Conservation (phyloP, 768 basidiomycete species). For the Podaxis sp. region DNA sequence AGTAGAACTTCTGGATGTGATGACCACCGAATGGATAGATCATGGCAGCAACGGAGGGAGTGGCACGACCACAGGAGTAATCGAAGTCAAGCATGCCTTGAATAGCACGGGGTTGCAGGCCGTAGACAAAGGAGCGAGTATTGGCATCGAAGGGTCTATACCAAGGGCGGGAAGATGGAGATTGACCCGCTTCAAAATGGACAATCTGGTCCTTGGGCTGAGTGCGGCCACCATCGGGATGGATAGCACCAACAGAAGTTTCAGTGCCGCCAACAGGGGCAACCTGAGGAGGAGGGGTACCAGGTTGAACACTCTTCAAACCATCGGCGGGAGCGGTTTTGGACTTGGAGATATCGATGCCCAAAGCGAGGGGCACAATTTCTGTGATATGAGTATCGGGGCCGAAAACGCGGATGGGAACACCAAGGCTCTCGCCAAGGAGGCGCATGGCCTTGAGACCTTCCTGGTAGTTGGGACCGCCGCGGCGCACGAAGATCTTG, state of each 20-base stretch:
- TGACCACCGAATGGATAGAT: constrained; percentile 99
- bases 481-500: constrained; percentile 96
- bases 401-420: constrained; percentile 95
- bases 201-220: constrained; percentile 90
- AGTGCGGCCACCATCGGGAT: constrained; percentile 75
- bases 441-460: constrained; percentile 96
- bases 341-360: constrained; percentile 55
- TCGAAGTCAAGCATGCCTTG: constrained; percentile 98
- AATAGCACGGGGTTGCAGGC: constrained; percentile 98
- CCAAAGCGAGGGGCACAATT: constrained; percentile 98
- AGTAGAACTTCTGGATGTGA: constrained; percentile 99
- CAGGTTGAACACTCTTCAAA: constrained; percentile 35
- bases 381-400: constrained; percentile 99
- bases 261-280: constrained; percentile 38
- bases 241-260: constrained; percentile 67
- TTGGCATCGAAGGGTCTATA: constrained; percentile 91
- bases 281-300: constrained; percentile 39
- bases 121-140: constrained; percentile 98
- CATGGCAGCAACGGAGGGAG: constrained; percentile 97
- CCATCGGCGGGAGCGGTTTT: constrained; percentile 36
- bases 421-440: constrained; percentile 94
- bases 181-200: constrained; percentile 64
- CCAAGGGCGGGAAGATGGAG: constrained; percentile 57
- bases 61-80: constrained; percentile 91
- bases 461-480: constrained; percentile 99